Base-by-base conservation (phyloP, 805 yeast genomes). In the Ogataea methanolica region DNA sequence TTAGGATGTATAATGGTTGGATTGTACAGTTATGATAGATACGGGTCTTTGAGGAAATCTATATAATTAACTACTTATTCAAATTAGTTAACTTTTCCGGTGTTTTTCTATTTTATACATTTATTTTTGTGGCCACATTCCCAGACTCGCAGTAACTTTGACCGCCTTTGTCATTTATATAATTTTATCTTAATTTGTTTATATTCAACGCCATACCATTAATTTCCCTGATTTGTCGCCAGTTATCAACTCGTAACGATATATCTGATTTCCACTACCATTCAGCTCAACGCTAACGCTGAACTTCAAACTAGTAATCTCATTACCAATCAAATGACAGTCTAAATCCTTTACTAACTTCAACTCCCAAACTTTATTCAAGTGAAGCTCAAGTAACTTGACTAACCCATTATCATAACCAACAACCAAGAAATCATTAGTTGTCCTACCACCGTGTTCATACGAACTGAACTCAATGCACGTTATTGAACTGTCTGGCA, bases 1-100 rank as follows among this genome's bases (percentile, higher is more conserved):
- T 57, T 84, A 15, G 35, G 67, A 2, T 64, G 79, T 39, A 79
- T 83, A 36, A 75, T 73, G 3, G 41, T 71, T 19, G 90, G 90
- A 0, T 60, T 83, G 37, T 83, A 78, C 57, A 64, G 80, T 45
- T 83, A 83, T 60, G 88, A 83, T 59, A 72, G 76, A 58, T 81
- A 83, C 82, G 74, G 77, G 2, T 54, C 65, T 5, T 50, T 61
- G 4, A 58, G 52, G 38, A 49, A 53, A 51, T 52, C 57, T n/a
- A 17, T 14, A 6, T 43, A 7, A 11, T n/a, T 34, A 33, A 14
- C 11, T 19, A 19, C 21, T 19, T 19, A 19, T 3, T 19, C 4
- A 19, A 19, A 19, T 19, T 19, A 19, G 21, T 19, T 8, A 4
- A 37, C 22, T 22, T 21, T 37, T 22, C n/a, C 14, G 17, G 17